Evolutionary conservation across 257 asterid genomes (phyloP).

Genomic region (Primulina huaijiensis): DNA sequence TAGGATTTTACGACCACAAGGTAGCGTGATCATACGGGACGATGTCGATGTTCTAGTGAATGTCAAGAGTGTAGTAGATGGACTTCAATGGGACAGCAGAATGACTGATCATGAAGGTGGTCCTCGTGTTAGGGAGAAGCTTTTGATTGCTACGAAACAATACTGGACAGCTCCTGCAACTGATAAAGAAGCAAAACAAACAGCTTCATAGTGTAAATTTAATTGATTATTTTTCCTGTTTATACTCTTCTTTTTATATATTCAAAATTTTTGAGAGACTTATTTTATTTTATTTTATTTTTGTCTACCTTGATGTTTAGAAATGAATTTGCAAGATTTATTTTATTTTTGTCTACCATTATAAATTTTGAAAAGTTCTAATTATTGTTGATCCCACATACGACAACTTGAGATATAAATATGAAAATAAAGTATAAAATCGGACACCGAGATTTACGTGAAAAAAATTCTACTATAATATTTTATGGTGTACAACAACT

Average conservation of each 20-base stretch:
- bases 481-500: too few relatives aligned
- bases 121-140: constrained; percentile 80
- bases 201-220: constrained; percentile 32
- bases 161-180: constrained; percentile 81
- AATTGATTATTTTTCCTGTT: constrained; percentile 13
- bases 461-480: too few relatives aligned
- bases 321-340: too few relatives aligned
- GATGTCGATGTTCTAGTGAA: constrained; percentile 65
- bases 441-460: too few relatives aligned
- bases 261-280: not conserved
- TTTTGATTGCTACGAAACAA: constrained; percentile 72
- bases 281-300: not conserved
- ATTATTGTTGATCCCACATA: too few relatives aligned
- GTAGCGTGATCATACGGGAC: constrained; percentile 74
- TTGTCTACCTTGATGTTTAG: not conserved
- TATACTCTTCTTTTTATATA: constrained; percentile 13
- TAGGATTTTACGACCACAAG: constrained; percentile 76
- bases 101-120: constrained; percentile 87
- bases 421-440: too few relatives aligned
- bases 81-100: constrained; percentile 74
- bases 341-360: too few relatives aligned
- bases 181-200: constrained; percentile 23
- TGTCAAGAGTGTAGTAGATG: constrained; percentile 61
- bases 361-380: not conserved
- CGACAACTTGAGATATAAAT: too few relatives aligned